Conservation (phyloP, 2,329 filamentous ascomycete species). For the Apiospora saccharicola region DNA sequence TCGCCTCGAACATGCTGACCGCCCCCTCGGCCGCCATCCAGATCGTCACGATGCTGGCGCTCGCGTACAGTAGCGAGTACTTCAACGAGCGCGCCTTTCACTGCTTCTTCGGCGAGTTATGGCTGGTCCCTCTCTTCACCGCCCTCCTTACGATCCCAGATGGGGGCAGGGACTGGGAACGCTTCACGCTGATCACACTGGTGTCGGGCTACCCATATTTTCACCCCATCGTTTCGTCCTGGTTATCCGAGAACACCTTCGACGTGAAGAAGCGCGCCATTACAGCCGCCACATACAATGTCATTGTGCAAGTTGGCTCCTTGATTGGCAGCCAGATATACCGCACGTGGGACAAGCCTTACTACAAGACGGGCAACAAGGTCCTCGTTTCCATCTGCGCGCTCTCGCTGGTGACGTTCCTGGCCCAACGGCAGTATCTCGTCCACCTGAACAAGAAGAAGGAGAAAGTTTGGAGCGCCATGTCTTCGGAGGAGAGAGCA, state of each 20-base stretch:
- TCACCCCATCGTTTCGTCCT: slow-evolving; percentile 61
- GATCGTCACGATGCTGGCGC: slow-evolving; percentile 62
- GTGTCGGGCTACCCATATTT: slow-evolving; percentile 65
- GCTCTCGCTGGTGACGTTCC: slow-evolving; percentile 57
- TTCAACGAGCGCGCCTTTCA: slow-evolving; percentile 63
- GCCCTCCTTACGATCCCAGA: slow-evolving; percentile 58
- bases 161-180: slow-evolving; percentile 56
- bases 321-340: slow-evolving; percentile 57
- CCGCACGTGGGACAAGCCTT: slow-evolving; percentile 58
- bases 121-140: slow-evolving; percentile 59
- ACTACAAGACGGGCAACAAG: slow-evolving; percentile 65
- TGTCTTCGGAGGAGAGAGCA: slow-evolving; percentile 53
- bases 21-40: slow-evolving; percentile 65
- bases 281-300: slow-evolving; percentile 56
- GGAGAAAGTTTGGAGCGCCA: slow-evolving; percentile 51
- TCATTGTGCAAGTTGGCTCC: slow-evolving; percentile 55
- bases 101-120: slow-evolving; percentile 59
- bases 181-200: slow-evolving; percentile 59
- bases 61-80: slow-evolving; percentile 62
- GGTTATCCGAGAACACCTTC: slow-evolving; percentile 58
- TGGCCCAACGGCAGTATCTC: slow-evolving; percentile 55
- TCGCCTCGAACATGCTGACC: slow-evolving; percentile 68
- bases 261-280: slow-evolving; percentile 58
- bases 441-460: slow-evolving; percentile 57
- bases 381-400: slow-evolving; percentile 61